These are phyloP conservation scores for Hamigera avellanea DNA, from an alignment of 495 filamentous ascomycete species.

Conservation along the genomic window DNA sequence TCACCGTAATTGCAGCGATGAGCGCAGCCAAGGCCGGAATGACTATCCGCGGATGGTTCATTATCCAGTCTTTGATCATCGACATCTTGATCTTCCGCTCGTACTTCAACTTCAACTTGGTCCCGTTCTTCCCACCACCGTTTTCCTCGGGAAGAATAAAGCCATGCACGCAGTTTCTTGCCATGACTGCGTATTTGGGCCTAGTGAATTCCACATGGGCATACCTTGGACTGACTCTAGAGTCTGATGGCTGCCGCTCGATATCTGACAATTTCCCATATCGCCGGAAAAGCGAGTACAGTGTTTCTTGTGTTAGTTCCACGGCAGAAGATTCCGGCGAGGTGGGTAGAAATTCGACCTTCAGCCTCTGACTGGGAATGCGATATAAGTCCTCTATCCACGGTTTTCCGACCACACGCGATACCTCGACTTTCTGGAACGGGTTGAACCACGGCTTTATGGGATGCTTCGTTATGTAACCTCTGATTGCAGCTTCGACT, in stretches of 20 bases:
- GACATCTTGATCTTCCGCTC: conserved; percentile 63
- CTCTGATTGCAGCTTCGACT: conserved; percentile 43
- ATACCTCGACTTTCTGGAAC: conserved; percentile 54
- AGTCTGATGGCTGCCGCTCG: conserved; percentile 62
- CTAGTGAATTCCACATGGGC: conserved; percentile 65
- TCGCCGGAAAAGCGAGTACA: conserved; percentile 79
- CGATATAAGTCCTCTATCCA: conserved; percentile 92
- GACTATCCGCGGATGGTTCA: conserved; percentile 80
- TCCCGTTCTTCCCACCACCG: conserved; percentile 63
- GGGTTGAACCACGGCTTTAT: conserved; percentile 87
- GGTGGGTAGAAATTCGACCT: conserved; percentile 73
- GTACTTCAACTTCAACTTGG: conserved; percentile 68
- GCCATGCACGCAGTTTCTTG: conserved; percentile 88
- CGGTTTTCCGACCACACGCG: conserved; percentile 68
- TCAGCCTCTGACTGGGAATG: conserved; percentile 61
- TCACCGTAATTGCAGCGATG: conserved; percentile 73
- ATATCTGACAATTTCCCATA: conserved; percentile 88
- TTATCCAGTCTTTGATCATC: conserved; percentile 76
- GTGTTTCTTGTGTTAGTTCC: conserved; percentile 73
- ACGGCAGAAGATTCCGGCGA: conserved; percentile 49
- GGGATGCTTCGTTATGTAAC: conserved; percentile 52
- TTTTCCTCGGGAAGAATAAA: conserved; percentile 50
- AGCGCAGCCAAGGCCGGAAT: conserved; percentile 73
- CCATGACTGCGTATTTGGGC: conserved; percentile 66
- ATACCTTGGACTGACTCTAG: conserved; percentile 69